Evolutionary conservation across 805 yeast genomes (phyloP).

Genomic region (Sugiyamaella valdiviana): DNA sequence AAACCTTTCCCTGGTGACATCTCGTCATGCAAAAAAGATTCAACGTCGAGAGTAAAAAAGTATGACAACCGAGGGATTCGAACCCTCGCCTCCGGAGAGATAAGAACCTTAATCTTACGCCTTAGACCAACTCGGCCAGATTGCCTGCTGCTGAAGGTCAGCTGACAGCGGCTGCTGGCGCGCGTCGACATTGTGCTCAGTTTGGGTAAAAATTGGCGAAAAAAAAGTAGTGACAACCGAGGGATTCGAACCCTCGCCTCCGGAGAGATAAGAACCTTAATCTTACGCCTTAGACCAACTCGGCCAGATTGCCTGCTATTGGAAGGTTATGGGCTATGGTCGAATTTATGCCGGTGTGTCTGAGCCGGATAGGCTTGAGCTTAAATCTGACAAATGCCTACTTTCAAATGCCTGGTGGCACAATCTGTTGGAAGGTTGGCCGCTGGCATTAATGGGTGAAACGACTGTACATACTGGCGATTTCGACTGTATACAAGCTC

Average conservation of each 20-base stretch:
- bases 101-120: slow-evolving; percentile 45
- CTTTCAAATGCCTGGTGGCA: no score
- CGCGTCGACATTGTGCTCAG: no score
- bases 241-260: slow-evolving; percentile 87
- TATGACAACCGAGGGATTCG: slow-evolving; percentile 78
- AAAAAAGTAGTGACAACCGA: slow-evolving; percentile 57
- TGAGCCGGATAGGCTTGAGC: no score
- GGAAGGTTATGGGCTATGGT: no score
- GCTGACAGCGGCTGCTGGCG: no score
- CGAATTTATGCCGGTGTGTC: neutral
- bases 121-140: slow-evolving; percentile 67
- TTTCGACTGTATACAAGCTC: no score
- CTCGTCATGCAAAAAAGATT: no score
- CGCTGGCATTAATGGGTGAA: no score
- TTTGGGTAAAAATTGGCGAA: neutral
- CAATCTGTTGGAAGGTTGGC: no score
- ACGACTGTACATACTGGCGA: no score
- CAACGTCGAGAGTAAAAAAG: slow-evolving; percentile 34
- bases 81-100: slow-evolving; percentile 85
- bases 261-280: slow-evolving; percentile 58
- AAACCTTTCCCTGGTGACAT: no score
- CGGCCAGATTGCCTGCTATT: slow-evolving; percentile 55
- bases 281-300: slow-evolving; percentile 56
- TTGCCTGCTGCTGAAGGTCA: slow-evolving; percentile 36
- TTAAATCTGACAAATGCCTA: no score